Percentiles rank a stretch among this genome's conserved stretches.
These are phyloP conservation scores for Candida sanyaensis DNA, from an alignment of 1,139 yeast genomes.

Conservation along the genomic window DNA sequence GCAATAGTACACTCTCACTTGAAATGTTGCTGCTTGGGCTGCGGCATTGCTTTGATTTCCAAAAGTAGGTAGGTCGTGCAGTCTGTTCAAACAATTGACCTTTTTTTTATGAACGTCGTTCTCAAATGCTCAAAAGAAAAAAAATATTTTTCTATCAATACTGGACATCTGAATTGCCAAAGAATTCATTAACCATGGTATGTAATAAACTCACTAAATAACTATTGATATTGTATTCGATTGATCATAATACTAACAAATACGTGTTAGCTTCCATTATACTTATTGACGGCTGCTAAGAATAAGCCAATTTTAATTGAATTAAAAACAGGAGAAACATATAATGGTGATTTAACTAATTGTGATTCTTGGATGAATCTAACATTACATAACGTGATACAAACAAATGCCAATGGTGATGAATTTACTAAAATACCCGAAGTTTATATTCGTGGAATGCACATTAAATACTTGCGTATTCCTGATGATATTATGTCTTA, in stretches of 20 bases:
- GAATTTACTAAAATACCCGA: conserved; percentile 70
- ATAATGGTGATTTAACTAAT: conserved; percentile 80
- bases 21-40: no score
- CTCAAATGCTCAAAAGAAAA: no score
- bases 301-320: conserved; percentile 89
- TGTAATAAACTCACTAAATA: no score
- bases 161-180: no score
- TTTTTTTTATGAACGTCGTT: no score
- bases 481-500: conserved; percentile 72
- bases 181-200: no score
- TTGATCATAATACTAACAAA: not conserved
- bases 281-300: conserved; percentile 86
- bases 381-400: conserved; percentile 76
- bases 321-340: conserved; percentile 87
- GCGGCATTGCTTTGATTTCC: no score
- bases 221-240: no score
- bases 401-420: conserved; percentile 70
- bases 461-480: conserved; percentile 51
- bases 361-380: conserved; percentile 98
- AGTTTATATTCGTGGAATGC: conserved; percentile 83
- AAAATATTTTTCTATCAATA: no score
- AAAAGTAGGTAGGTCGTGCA: no score
- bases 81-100: no score
- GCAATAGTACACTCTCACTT: no score
- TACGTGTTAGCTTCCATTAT: conserved; percentile 70